Percentiles rank a stretch among this genome's conserved stretches.
phyloP scores from a whole-genome alignment of 345 rosid genomes.

The Eucalyptus curtisii region DNA sequence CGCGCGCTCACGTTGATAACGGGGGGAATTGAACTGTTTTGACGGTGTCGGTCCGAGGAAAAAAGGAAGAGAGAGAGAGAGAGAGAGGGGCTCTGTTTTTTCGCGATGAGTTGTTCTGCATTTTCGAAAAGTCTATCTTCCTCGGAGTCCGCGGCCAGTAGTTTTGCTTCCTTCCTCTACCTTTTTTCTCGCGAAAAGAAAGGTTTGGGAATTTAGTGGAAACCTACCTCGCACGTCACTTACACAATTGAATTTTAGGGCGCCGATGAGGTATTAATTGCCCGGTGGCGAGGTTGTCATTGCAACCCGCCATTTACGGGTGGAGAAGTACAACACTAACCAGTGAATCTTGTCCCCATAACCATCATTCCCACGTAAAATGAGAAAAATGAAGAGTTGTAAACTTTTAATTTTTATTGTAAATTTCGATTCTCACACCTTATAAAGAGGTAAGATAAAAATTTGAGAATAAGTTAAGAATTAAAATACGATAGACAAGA shows the following conservation, averaged over 20 bases:
- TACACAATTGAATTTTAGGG: background rate
- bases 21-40: background rate
- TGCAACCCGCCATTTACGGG: background rate
- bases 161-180: background rate
- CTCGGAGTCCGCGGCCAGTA: background rate
- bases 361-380: no score
- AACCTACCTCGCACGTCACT: background rate
- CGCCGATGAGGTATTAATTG: background rate
- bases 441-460: accelerated
- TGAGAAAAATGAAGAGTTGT: no score
- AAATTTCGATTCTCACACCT: no score
- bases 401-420: no score
- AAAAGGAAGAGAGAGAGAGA: background rate
- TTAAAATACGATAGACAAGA: accelerated
- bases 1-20: background rate
- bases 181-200: background rate
- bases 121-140: background rate
- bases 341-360: no score
- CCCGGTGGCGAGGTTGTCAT: background rate
- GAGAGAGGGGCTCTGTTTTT: background rate
- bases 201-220: background rate
- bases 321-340: background rate
- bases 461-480: no score
- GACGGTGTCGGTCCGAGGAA: background rate
- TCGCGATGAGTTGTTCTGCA: background rate